Conservation (phyloP, 1,284 basidiomycete species). For the Tilletia setariae region DNA sequence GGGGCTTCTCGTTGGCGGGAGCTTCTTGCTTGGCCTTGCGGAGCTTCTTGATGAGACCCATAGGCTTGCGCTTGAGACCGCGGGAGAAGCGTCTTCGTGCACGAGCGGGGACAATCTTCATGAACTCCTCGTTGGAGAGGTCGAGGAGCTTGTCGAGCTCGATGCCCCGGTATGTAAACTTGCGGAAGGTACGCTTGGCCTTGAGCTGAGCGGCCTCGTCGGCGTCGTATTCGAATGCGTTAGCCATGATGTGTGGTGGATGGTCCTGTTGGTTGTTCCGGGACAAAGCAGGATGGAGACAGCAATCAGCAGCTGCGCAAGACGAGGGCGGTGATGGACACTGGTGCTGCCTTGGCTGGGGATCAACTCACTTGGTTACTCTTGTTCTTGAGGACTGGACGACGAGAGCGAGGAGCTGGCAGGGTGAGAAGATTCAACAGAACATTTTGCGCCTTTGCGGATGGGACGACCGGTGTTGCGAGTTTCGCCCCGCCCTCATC, state of each 20-base stretch:
- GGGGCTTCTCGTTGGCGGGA: slow-evolving; percentile 95
- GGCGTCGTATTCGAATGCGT: slow-evolving; percentile 53
- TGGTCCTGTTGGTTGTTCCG: neutral
- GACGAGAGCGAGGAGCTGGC: neutral
- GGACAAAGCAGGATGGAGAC: neutral
- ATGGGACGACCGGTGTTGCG: too few relatives aligned
- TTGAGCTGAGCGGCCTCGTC: slow-evolving; percentile 55
- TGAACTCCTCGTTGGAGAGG: slow-evolving; percentile 74
- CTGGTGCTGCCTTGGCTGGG: neutral
- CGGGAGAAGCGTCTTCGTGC: slow-evolving; percentile 98
- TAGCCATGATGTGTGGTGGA: slow-evolving; percentile 9
- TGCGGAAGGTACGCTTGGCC: slow-evolving; percentile 95
- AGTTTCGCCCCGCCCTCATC: too few relatives aligned
- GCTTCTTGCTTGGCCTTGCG: slow-evolving; percentile 99
- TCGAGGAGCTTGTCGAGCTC: slow-evolving; percentile 87
- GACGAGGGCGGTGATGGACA: neutral
- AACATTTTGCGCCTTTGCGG: too few relatives aligned
- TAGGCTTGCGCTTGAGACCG: slow-evolving; percentile 95
- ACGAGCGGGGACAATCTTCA: slow-evolving; percentile 92
- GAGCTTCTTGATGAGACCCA: slow-evolving; percentile 99
- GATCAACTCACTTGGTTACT: too few relatives aligned
- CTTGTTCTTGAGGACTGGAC: neutral
- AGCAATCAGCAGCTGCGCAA: neutral
- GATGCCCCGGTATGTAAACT: slow-evolving; percentile 96
- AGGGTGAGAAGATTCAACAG: neutral